These are phyloP conservation scores for Gracilaria domingensis DNA, from an alignment of 23 red algal species.

Conservation along the genomic window DNA sequence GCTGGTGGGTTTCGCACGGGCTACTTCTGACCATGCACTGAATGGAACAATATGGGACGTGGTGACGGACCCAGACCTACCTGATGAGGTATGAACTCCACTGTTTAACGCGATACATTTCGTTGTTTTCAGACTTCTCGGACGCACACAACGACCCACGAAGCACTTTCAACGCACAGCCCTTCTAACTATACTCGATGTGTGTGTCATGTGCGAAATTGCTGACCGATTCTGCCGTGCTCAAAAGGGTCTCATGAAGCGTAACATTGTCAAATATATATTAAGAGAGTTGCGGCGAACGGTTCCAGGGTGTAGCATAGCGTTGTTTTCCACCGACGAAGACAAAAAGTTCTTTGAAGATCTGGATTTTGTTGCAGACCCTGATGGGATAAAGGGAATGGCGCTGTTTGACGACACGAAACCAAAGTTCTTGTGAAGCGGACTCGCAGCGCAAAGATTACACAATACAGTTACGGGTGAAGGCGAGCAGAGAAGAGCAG, in stretches of 20 bases:
- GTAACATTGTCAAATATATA: constrained; percentile 85
- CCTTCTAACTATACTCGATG: not conserved
- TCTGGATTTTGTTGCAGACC: constrained; percentile 83
- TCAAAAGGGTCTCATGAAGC: constrained; percentile 67
- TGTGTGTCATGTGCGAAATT: not conserved
- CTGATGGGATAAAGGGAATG: constrained; percentile 84
- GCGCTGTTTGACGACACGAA: constrained; percentile 53
- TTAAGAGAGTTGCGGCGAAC: constrained; percentile 74
- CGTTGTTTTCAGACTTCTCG: not conserved
- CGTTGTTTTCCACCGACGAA: constrained; percentile 64
- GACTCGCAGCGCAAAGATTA: not conserved
- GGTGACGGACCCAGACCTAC: constrained; percentile 81
- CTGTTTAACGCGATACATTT: not conserved
- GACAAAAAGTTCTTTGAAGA: constrained; percentile 74
- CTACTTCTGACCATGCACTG: constrained; percentile 79
- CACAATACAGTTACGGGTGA: not conserved
- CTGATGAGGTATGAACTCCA: constrained; percentile 74
- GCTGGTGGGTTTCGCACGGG: constrained; percentile 87
- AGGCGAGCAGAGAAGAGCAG: not conserved
- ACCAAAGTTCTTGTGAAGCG: constrained; percentile 17
- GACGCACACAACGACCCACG: not conserved
- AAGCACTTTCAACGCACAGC: not conserved
- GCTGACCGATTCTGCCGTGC: not conserved
- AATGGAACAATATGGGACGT: constrained; percentile 92
- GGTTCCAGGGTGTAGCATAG: constrained; percentile 79